Percentiles rank a stretch among this genome's conserved stretches.
phyloP scores from a whole-genome alignment of 1,284 basidiomycete species.

The Marasmius sp. region DNA sequence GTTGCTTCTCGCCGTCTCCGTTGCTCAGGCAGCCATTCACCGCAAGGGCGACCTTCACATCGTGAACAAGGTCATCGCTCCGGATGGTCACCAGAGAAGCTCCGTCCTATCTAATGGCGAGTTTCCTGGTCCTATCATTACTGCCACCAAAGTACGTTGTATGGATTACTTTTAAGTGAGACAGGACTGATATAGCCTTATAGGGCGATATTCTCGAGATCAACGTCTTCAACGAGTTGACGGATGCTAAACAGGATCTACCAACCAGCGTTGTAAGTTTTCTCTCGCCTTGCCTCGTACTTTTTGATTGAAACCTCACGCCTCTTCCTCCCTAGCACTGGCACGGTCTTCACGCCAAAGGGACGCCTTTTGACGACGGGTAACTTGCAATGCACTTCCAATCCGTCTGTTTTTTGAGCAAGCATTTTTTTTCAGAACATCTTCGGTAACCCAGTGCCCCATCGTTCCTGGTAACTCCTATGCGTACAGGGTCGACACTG shows the following conservation, averaged over 20 bases:
- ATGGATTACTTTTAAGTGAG: neutral
- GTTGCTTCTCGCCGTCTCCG: too few relatives aligned
- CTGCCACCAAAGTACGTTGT: neutral
- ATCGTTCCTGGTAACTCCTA: slow-evolving; percentile 13
- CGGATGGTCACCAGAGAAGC: neutral
- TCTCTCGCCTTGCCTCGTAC: neutral
- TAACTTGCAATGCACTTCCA: too few relatives aligned
- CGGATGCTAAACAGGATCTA: slow-evolving; percentile 4
- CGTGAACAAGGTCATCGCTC: neutral
- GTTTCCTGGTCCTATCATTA: slow-evolving; percentile 6
- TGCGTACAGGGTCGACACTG: slow-evolving; percentile 15
- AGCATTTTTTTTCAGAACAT: neutral
- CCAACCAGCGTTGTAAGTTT: slow-evolving; percentile 8
- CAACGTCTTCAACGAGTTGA: slow-evolving; percentile 5
- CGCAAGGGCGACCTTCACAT: neutral
- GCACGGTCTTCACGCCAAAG: slow-evolving; percentile 11
- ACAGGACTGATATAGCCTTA: neutral
- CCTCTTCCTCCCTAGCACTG: slow-evolving; percentile 5
- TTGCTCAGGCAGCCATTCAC: neutral
- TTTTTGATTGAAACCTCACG: too few relatives aligned
- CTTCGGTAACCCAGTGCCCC: slow-evolving; percentile 19
- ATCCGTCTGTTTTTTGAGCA: too few relatives aligned
- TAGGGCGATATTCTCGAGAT: slow-evolving; percentile 8
- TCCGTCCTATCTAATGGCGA: neutral
- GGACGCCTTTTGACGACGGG: slow-evolving; percentile 10